phyloP scores from a whole-genome alignment of 2,329 filamentous ascomycete genomes.

The Trichoderma oligosporum region DNA sequence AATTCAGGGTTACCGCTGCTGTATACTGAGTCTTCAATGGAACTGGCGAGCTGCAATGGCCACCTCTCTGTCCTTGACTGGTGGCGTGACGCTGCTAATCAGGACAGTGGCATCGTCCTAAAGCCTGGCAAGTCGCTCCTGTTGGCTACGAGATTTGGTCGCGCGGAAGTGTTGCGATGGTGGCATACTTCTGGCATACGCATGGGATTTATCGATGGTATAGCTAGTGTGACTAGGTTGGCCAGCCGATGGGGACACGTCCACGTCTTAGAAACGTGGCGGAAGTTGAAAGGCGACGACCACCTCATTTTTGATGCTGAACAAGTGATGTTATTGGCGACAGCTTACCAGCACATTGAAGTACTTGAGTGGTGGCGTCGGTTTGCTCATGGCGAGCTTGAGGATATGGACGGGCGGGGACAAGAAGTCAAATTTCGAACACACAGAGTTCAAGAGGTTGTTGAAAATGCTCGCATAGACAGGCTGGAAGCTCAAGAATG shows the following conservation, averaged over 20 bases:
- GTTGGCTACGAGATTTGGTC: slow-evolving; percentile 78
- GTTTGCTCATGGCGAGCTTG: slow-evolving; percentile 55
- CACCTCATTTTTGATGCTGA: slow-evolving; percentile 68
- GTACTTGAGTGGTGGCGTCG: slow-evolving; percentile 92
- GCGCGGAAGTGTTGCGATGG: slow-evolving; percentile 74
- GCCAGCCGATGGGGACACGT: slow-evolving; percentile 84
- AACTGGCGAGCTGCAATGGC: slow-evolving; percentile 80
- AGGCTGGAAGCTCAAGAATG: slow-evolving; percentile 72
- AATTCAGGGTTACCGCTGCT: slow-evolving; percentile 72
- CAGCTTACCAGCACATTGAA: slow-evolving; percentile 76
- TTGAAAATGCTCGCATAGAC: slow-evolving; percentile 76
- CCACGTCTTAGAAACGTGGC: slow-evolving; percentile 78
- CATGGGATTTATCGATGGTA: slow-evolving; percentile 74
- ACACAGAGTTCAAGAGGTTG: slow-evolving; percentile 89
- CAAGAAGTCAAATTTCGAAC: slow-evolving; percentile 87
- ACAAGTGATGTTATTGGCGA: slow-evolving; percentile 80
- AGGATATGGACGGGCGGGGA: slow-evolving; percentile 50
- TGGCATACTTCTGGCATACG: slow-evolving; percentile 81
- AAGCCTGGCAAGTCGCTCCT: slow-evolving; percentile 83
- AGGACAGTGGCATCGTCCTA: slow-evolving; percentile 57
- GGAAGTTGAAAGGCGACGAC: slow-evolving; percentile 60
- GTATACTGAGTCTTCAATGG: slow-evolving; percentile 82
- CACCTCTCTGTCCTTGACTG: slow-evolving; percentile 85
- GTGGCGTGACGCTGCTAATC: slow-evolving; percentile 73
- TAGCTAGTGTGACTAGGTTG: slow-evolving; percentile 76